These are phyloP conservation scores for Curvularia hawaiiensis DNA, from an alignment of 2,329 filamentous ascomycete species.

Conservation along the genomic window DNA sequence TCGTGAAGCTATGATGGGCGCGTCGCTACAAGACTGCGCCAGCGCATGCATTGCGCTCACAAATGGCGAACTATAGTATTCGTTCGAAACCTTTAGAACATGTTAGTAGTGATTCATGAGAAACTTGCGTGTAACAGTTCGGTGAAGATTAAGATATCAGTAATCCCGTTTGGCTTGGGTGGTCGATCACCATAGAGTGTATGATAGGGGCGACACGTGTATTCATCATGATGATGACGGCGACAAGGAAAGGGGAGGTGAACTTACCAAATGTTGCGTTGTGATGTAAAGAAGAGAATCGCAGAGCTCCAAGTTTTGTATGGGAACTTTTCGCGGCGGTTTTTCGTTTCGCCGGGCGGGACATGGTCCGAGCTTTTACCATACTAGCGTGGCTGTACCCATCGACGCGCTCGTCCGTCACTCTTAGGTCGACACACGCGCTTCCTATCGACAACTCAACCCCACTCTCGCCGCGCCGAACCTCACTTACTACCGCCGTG, in stretches of 20 bases:
- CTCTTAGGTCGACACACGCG: constrained; percentile 11
- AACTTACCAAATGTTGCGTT: constrained; percentile 39
- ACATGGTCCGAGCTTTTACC: constrained; percentile 13
- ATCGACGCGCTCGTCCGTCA: constrained; percentile 20
- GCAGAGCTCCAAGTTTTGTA: constrained; percentile 25
- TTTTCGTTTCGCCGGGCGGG: constrained; percentile 26
- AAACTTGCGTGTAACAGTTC: constrained; percentile 10
- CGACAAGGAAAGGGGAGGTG: constrained; percentile 5
- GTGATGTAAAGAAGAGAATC: constrained; percentile 27
- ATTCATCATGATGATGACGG: constrained; percentile 38
- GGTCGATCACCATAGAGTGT: constrained; percentile 49
- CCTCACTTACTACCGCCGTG: constrained; percentile 15
- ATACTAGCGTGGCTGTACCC: constrained; percentile 7
- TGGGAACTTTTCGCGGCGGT: constrained; percentile 30
- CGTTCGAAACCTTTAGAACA: constrained; percentile 3
- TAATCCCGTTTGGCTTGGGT: constrained; percentile 49
- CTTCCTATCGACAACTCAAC: neutral
- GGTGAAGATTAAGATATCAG: constrained; percentile 32
- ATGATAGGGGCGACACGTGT: constrained; percentile 50
- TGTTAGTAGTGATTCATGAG: constrained; percentile 27
- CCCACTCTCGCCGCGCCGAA: constrained; percentile 6
- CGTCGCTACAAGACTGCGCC: neutral
- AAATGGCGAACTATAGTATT: neutral
- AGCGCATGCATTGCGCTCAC: constrained; percentile 1
- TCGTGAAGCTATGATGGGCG: constrained; percentile 7